Conservation (phyloP, 495 filamentous ascomycete species). For the Daldinia decipiens region DNA sequence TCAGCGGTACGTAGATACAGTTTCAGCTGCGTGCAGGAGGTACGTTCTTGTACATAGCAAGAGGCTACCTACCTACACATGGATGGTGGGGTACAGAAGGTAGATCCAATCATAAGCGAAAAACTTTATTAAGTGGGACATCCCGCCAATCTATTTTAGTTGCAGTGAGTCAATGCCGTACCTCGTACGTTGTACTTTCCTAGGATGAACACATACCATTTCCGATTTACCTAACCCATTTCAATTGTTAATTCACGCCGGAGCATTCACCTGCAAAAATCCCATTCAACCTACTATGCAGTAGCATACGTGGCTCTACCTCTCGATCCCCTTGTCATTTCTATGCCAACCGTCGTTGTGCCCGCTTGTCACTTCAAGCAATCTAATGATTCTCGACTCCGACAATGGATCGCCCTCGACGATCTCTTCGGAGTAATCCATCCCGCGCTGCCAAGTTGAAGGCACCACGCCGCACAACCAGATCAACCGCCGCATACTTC, state of each 20-base stretch:
- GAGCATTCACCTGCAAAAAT: not conserved
- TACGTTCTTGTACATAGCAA: slow-evolving; percentile 4
- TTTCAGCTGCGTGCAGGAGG: slow-evolving; percentile 24
- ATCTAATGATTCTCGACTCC: slow-evolving; percentile 22
- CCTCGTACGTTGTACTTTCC: slow-evolving; percentile 17
- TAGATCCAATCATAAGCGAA: slow-evolving; percentile 29
- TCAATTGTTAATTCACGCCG: not conserved
- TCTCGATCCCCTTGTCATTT: not conserved
- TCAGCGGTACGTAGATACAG: slow-evolving; percentile 7
- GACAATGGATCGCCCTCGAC: slow-evolving; percentile 39
- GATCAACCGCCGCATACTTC: slow-evolving; percentile 38
- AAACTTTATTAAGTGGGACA: slow-evolving; percentile 37
- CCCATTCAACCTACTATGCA: not conserved
- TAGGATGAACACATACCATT: slow-evolving; percentile 1
- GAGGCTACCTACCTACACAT: not conserved
- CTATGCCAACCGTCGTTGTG: slow-evolving; percentile 3
- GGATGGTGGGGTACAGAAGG: slow-evolving; percentile 11
- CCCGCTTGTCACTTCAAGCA: slow-evolving; percentile 8
- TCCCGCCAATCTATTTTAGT: slow-evolving; percentile 23
- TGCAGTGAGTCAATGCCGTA: slow-evolving; percentile 38
- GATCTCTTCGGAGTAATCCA: slow-evolving; percentile 39
- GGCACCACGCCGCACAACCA: slow-evolving; percentile 33
- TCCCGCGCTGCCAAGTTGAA: slow-evolving; percentile 43
- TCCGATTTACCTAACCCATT: slow-evolving; percentile 8
- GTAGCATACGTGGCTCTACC: not conserved